Percentiles rank a stretch among this genome's conserved stretches.
Evolutionary conservation across 257 asterid species (phyloP).

Genomic region (Solanum bulbocastanum): DNA sequence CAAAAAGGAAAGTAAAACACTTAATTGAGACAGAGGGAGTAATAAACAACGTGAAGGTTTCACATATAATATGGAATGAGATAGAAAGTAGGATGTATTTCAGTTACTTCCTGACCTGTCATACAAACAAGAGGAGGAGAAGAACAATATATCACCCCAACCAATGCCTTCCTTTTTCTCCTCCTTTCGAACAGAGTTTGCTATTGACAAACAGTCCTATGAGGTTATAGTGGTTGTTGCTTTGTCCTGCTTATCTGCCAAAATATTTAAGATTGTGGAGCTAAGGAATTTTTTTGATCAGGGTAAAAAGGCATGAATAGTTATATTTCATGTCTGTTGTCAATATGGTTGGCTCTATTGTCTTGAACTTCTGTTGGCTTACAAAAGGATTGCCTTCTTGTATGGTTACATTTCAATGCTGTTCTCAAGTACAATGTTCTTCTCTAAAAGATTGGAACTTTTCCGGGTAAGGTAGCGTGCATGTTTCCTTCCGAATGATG

Average conservation of each 20-base stretch:
- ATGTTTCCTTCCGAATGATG: neutral
- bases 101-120: neutral
- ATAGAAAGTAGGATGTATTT: neutral
- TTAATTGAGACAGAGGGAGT: neutral
- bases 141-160: neutral
- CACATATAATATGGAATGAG: neutral
- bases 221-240: neutral
- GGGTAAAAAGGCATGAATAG: neutral
- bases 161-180: neutral
- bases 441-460: neutral
- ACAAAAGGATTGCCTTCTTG: neutral
- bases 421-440: neutral
- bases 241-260: neutral
- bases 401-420: neutral
- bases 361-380: neutral
- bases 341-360: neutral
- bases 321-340: neutral
- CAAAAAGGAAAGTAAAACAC: neutral
- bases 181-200: neutral
- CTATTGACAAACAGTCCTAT: neutral
- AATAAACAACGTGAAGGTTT: neutral
- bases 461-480: neutral
- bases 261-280: neutral
- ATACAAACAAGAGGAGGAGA: neutral
- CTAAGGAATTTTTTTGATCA: neutral